phyloP scores from a whole-genome alignment of 139 green algal species.

The Chlorella ohadii region DNA sequence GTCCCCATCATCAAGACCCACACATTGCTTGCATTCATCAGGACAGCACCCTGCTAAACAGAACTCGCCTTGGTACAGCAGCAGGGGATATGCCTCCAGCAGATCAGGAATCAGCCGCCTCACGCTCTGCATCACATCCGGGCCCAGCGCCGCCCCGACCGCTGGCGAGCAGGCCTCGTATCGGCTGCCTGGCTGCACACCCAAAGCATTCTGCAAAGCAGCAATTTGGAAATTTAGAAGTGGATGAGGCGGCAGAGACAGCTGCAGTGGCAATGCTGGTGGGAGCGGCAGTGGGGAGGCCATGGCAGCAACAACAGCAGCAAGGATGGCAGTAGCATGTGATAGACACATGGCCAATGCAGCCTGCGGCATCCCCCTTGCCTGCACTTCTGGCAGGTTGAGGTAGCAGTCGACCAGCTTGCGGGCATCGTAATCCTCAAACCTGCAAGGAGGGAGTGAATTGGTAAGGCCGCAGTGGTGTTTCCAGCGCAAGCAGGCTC shows the following conservation, averaged over 20 bases:
- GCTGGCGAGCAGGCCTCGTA: slow-evolving; percentile 55
- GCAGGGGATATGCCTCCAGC: slow-evolving; percentile 58
- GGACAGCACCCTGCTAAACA: no score
- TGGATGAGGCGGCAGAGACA: not conserved
- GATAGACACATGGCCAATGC: no score
- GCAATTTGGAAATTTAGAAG: no score
- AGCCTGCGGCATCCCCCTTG: not conserved
- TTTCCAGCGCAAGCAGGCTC: no score
- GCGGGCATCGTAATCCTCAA: slow-evolving; percentile 61
- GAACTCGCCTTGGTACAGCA: slow-evolving; percentile 71
- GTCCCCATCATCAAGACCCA: no score
- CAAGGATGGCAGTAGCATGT: no score
- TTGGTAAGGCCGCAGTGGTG: no score
- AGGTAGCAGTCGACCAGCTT: slow-evolving; percentile 66
- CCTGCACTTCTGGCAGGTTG: slow-evolving; percentile 68
- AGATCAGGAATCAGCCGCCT: slow-evolving; percentile 66
- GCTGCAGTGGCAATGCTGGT: no score
- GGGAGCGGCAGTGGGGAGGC: no score
- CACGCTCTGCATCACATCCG: slow-evolving; percentile 70
- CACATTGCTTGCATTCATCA: no score
- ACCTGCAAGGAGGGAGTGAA: not conserved
- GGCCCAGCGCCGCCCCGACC: slow-evolving; percentile 52
- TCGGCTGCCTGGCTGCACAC: slow-evolving; percentile 18
- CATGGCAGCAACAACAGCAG: no score
- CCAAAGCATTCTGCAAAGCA: slow-evolving; percentile 37